These are phyloP conservation scores for Exophiala sp. DNA, from an alignment of 2,329 filamentous ascomycete species.

Conservation along the genomic window DNA sequence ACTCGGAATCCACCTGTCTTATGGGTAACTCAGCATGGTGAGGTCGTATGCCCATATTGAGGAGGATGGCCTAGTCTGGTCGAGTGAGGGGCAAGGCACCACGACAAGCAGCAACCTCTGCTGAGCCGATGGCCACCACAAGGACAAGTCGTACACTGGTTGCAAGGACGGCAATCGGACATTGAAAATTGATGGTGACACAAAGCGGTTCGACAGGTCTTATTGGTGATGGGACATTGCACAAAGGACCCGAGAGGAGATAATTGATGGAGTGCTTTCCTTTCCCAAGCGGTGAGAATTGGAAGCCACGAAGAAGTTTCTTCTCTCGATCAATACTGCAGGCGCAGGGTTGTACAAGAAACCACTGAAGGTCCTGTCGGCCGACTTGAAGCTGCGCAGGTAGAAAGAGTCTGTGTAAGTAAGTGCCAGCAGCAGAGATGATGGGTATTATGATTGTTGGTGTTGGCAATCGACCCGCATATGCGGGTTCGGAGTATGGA, in stretches of 20 bases:
- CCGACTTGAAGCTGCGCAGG: too few relatives aligned
- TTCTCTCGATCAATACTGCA: neutral
- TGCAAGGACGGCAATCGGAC: slow-evolving; percentile 14
- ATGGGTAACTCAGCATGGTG: slow-evolving; percentile 19
- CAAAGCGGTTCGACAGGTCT: slow-evolving; percentile 10
- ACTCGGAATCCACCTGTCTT: slow-evolving; percentile 20
- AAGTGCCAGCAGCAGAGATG: too few relatives aligned
- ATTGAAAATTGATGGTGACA: slow-evolving; percentile 21
- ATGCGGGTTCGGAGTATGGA: too few relatives aligned
- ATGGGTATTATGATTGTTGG: too few relatives aligned
- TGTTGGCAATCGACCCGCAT: too few relatives aligned
- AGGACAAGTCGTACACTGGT: neutral
- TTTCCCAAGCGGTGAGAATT: slow-evolving; percentile 11
- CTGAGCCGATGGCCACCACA: slow-evolving; percentile 15
- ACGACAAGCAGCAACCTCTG: slow-evolving; percentile 18
- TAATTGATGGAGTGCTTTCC: neutral
- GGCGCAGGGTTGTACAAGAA: neutral
- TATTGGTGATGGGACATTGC: slow-evolving; percentile 19
- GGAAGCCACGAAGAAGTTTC: slow-evolving; percentile 6
- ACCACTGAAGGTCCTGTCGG: too few relatives aligned
- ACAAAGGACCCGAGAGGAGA: slow-evolving; percentile 6
- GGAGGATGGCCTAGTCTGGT: slow-evolving; percentile 14
- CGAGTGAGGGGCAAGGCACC: slow-evolving; percentile 19
- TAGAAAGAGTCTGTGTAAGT: too few relatives aligned
- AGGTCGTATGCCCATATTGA: slow-evolving; percentile 26